Conservation (phyloP, 2,329 filamentous ascomycete genomes). For the Calcarisporium arbuscula region DNA sequence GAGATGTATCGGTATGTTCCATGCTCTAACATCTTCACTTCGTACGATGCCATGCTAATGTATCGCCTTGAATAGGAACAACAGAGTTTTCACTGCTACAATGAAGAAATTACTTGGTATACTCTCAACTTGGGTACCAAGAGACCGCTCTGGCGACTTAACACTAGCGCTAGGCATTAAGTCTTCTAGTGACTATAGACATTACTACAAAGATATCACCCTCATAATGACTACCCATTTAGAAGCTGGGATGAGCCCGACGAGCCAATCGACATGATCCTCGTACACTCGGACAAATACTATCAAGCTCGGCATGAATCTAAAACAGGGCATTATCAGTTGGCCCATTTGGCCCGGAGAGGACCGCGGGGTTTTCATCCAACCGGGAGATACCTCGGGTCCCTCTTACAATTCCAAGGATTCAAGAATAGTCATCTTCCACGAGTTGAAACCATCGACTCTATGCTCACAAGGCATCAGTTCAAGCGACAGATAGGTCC, state of each 20-base stretch:
- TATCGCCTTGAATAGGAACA: conserved; percentile 3
- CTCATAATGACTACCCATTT: conserved; percentile 5
- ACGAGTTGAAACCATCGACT: conserved; percentile 2
- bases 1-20: conserved; percentile 7
- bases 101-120: conserved; percentile 4
- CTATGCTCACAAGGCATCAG: conserved; percentile 4
- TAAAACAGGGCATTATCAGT: background rate
- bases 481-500: conserved; percentile 6
- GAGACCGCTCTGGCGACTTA: conserved; percentile 4
- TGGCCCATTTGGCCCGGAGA: background rate
- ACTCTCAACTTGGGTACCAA: conserved; percentile 5
- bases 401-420: conserved; percentile 6
- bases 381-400: conserved; percentile 2
- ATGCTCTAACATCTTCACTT: conserved; percentile 2
- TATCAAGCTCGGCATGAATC: background rate
- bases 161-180: conserved; percentile 5
- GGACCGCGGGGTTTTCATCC: conserved; percentile 3
- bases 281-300: background rate
- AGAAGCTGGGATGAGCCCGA: conserved; percentile 7
- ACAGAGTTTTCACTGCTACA: conserved; percentile 3
- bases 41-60: conserved; percentile 3
- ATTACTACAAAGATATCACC: conserved; percentile 5
- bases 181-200: conserved; percentile 5
- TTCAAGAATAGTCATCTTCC: conserved; percentile 5
- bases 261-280: conserved; percentile 1